Base-by-base conservation (phyloP, 371 early-diverging fungal genomes). In the Paraphysoderma sedebokerense region DNA sequence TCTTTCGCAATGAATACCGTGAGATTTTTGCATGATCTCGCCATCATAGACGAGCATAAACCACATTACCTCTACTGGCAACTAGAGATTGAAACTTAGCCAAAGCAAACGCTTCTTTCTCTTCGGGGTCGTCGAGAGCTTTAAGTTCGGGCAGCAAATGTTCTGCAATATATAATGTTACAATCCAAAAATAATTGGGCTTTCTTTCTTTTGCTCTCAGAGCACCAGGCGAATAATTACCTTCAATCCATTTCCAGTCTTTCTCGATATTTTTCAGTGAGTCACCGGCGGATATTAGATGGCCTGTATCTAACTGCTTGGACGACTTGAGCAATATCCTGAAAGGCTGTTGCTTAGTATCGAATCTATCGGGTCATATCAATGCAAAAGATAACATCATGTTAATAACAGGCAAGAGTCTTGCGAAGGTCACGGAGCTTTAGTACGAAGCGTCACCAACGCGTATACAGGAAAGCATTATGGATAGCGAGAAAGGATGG, bases 301-400 rank as follows among this genome's bases (percentile, higher is more conserved):
- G 70, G 38, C 70, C 58, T 36, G 61, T 65, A 39, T 68, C 63
- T n/a, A 32, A 60, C 50, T 2, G 61, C 52, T n/a, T 79, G 76
- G 34, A 76, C 64, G 8, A 60, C 52, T 77, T 73, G 58, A 84
- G 79, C 2, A 92, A 58, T 26, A 96, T 79, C 44, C 96, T 81
- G 61, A 79, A 96, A 19, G 91, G 82, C 11, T 89, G 77, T 60
- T 92, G 93, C 64, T 87, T 87, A 20, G 89, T 88, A 59, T 92
- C 93, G 37, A 96, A 73, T 1, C 68, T 65, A 41, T 13, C 13
- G 36, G n/a, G 4, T 22, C 9, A 15, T 2, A 38, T 38, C 23
- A 19, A 12, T 23, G 28, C 32, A 22, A 34, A 15, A 12, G 5
- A 12, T 15, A 32, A 12, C 26, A 23, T 6, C 34, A 13, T 1